Evolutionary conservation across 78 protist species (phyloP).

Genomic region (Dictyostelium capitatum): DNA sequence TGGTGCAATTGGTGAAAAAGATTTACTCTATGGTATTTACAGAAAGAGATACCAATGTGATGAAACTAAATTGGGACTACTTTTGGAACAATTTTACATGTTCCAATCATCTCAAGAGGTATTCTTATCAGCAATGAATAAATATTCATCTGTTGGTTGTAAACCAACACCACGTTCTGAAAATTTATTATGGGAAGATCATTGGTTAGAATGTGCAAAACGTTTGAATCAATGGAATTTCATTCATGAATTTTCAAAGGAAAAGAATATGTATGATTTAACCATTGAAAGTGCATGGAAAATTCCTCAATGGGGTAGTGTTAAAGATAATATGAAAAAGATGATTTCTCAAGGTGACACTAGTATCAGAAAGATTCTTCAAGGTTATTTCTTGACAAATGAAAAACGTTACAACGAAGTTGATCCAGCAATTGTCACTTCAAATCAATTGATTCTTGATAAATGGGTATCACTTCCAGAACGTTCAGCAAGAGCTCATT

Average conservation of each 20-base stretch:
- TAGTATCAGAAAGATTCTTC: conserved; percentile 65
- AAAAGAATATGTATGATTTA: conserved; percentile 70
- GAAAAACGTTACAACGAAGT: conserved; percentile 58
- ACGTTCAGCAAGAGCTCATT: conserved; percentile 12
- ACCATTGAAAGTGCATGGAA: conserved; percentile 90
- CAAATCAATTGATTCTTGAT: conserved; percentile 42
- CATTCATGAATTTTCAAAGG: conserved; percentile 62
- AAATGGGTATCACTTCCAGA: conserved; percentile 63
- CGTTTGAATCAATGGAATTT: conserved; percentile 92
- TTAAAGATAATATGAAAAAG: conserved; percentile 47
- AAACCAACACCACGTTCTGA: conserved; percentile 55
- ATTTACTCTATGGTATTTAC: conserved; percentile 55
- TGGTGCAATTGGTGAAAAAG: conserved; percentile 59
- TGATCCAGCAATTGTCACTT: conserved; percentile 29
- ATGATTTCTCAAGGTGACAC: conserved; percentile 53
- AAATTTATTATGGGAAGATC: conserved; percentile 91
- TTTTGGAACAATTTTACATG: conserved; percentile 68
- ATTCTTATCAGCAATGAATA: conserved; percentile 64
- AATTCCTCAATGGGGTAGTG: conserved; percentile 61
- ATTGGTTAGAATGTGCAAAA: conserved; percentile 87
- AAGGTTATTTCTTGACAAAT: conserved; percentile 57
- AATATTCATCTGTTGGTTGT: conserved; percentile 37
- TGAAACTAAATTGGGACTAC: conserved; percentile 65
- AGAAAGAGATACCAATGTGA: conserved; percentile 36
- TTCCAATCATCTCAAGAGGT: conserved; percentile 80